Evolutionary conservation across 805 yeast genomes (phyloP), one percentile per base, ranked within the genome.

Genomic region (Monosporozyma yasuniensis): DNA sequence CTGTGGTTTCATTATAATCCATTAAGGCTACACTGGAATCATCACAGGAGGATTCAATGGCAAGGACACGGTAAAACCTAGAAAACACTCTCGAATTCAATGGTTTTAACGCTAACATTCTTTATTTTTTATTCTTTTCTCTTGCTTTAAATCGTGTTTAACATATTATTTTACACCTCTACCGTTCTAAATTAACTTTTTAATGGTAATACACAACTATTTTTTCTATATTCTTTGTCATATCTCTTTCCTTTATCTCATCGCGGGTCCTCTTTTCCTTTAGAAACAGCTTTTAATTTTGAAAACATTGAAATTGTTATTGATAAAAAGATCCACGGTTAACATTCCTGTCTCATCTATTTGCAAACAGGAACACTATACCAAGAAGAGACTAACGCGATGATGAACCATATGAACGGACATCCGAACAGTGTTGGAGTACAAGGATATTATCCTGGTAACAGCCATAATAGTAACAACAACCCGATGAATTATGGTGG

Each of bases 21-120:
- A 90, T 62, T 7, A 91, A 68, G 0, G 96, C 86, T 2, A 89
- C 91, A 57, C 97, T 89, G 0, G 96, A 78, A 65, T 93, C 99
- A 66, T 93, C 99, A 63, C 99, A 93, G 0, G 96, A 87, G 0
- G 95, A 80, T 62, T 93, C 99, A 12, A 93, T 79, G 0, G 97
- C 93, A 21, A 93, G 69, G 0, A 90, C 93, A 35, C 47, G 32
- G 41, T 35, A 44, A 16, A 12, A 16, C 25, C 50, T 34, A 12
- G 14, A 14, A 10, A 47, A 4, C n/a, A 8, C 44, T 25, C 22
- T 39, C 7, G 35, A 1, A 7, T 32, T 32, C 7, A 32, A 32
- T 14, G 35, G 35, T 32, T 32, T 32, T 16, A 32, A 14, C 5
- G 35, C 35, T 12, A 32, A 32, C 35, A 32, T 32, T 32, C 16